These are phyloP conservation scores for Harringtonia aguacate DNA, from an alignment of 2,329 filamentous ascomycete genomes.

Conservation along the genomic window DNA sequence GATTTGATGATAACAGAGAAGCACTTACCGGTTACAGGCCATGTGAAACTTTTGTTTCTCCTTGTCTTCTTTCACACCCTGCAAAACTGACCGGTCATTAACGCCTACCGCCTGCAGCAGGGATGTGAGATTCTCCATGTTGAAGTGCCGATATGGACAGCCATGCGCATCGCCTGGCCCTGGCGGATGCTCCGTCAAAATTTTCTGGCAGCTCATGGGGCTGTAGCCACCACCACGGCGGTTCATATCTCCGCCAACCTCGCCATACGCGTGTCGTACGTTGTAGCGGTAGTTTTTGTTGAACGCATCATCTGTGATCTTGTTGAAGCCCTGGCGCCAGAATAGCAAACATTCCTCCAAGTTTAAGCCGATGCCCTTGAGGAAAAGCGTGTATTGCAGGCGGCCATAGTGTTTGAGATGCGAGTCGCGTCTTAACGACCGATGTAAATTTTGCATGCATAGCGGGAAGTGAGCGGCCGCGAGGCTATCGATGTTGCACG, in stretches of 20 bases:
- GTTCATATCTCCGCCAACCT: constrained; percentile 87
- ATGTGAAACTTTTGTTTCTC: constrained; percentile 84
- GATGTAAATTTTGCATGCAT: constrained; percentile 90
- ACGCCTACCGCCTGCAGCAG: constrained; percentile 73
- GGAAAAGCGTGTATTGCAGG: constrained; percentile 89
- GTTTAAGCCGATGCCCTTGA: constrained; percentile 87
- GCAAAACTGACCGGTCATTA: constrained; percentile 63
- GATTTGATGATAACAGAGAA: not conserved
- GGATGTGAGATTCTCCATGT: constrained; percentile 69
- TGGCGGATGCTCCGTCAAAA: constrained; percentile 79
- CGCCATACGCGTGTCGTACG: constrained; percentile 86
- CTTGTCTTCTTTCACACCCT: constrained; percentile 79
- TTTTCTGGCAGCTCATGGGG: constrained; percentile 90
- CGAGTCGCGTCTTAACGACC: constrained; percentile 71
- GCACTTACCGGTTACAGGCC: constrained; percentile 72
- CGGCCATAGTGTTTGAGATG: constrained; percentile 91
- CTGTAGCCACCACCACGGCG: constrained; percentile 79
- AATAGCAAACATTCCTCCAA: constrained; percentile 89
- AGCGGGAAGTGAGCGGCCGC: constrained; percentile 75
- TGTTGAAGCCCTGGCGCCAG: constrained; percentile 79
- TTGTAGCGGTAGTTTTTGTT: constrained; percentile 98
- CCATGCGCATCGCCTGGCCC: constrained; percentile 84
- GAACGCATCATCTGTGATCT: constrained; percentile 86
- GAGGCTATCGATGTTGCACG: constrained; percentile 68
- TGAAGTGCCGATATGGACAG: constrained; percentile 94